A percentile compares a stretch with the other conserved stretches of the same genome.
Conservation (phyloP, 805 yeast genomes). For the Lipomyces sp. region DNA sequence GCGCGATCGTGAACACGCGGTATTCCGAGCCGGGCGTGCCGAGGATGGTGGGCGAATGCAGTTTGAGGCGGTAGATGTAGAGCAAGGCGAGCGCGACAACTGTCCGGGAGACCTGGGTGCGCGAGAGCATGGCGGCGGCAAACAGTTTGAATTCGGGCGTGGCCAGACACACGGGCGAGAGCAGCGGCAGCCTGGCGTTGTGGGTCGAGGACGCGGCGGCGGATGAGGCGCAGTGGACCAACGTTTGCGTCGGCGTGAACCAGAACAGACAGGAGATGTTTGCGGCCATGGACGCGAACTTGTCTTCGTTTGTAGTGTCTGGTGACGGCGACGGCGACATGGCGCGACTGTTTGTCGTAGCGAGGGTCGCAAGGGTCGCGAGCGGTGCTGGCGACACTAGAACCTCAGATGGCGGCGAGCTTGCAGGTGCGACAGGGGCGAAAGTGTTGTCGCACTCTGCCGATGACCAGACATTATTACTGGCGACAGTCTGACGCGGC, state of each 20-base stretch:
- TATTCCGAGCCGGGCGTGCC: slow-evolving; percentile 46
- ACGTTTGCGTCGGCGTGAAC: slow-evolving; percentile 38
- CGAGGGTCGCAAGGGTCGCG: background rate
- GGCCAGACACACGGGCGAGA: slow-evolving; percentile 33
- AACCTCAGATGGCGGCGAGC: slow-evolving; percentile 1
- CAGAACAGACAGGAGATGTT: slow-evolving; percentile 44
- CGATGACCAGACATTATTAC: background rate
- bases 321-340: background rate
- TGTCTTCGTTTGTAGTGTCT: slow-evolving; percentile 5
- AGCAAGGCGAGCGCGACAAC: slow-evolving; percentile 45
- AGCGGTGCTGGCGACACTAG: slow-evolving; percentile 11
- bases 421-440: too few relatives aligned
- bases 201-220: slow-evolving; percentile 3
- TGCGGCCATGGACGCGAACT: slow-evolving; percentile 38
- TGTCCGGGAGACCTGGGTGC: slow-evolving; percentile 44
- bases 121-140: slow-evolving; percentile 40
- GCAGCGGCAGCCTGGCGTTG: slow-evolving; percentile 18
- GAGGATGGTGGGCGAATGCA: slow-evolving; percentile 33
- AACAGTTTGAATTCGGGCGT: slow-evolving; percentile 42
- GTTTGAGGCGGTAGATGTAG: slow-evolving; percentile 44
- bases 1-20: slow-evolving; percentile 59
- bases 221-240: background rate
- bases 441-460: background rate
- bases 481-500: slow-evolving; percentile 6
- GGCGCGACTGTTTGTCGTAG: slow-evolving; percentile 10